Evolutionary conservation across 2,329 filamentous ascomycete species (phyloP).

Genomic region (Talaromyces sp.): DNA sequence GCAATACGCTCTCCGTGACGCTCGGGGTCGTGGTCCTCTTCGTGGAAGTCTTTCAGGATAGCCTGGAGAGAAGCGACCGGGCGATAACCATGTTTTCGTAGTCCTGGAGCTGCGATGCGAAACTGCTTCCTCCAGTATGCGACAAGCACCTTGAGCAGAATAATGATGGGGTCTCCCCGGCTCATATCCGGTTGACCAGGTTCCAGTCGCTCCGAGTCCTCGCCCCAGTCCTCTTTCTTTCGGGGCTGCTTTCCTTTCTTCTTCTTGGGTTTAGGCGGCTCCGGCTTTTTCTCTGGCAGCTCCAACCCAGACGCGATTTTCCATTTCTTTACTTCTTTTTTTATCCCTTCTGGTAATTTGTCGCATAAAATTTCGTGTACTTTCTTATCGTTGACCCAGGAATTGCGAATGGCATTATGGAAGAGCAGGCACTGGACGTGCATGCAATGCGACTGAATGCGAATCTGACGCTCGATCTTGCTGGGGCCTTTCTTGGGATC

Average conservation of each 20-base stretch:
- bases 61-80: conserved; percentile 72
- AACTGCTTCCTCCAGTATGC: conserved; percentile 90
- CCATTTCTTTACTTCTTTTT: conserved; percentile 75
- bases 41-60: conserved; percentile 70
- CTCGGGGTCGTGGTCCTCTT: conserved; percentile 62
- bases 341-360: conserved; percentile 69
- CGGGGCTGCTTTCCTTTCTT: conserved; percentile 44
- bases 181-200: conserved; percentile 75
- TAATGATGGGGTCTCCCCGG: conserved; percentile 77
- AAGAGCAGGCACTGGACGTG: conserved; percentile 87
- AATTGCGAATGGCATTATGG: conserved; percentile 84
- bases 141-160: conserved; percentile 73
- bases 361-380: conserved; percentile 75
- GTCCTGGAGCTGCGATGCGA: conserved; percentile 71
- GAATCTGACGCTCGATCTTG: conserved; percentile 78
- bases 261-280: conserved; percentile 42
- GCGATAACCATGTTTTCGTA: conserved; percentile 91
- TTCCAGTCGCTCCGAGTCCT: conserved; percentile 69
- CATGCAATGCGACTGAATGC: conserved; percentile 79
- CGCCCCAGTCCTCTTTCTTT: conserved; percentile 68
- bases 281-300: conserved; percentile 44
- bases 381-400: conserved; percentile 77
- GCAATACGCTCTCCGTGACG: conserved; percentile 76
- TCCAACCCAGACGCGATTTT: conserved; percentile 67
- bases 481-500: conserved; percentile 79